These are phyloP conservation scores for Didymella pomorum DNA, from an alignment of 2,329 filamentous ascomycete species.

Conservation along the genomic window DNA sequence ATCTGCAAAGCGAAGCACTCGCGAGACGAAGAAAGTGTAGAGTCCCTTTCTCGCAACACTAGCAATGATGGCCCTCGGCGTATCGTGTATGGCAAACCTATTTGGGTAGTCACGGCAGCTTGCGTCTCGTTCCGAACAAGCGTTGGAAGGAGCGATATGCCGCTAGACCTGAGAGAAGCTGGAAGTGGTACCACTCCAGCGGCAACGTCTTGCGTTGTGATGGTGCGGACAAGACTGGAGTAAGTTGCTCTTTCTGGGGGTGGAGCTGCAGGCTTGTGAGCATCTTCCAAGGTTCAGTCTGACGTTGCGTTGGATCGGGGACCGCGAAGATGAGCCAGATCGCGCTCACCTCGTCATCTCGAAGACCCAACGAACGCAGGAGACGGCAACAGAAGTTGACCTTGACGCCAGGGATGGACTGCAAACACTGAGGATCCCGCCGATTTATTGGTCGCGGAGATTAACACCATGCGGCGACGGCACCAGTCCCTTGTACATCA, in stretches of 20 bases:
- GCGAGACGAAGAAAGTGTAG: conserved; percentile 1
- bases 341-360: conserved; percentile 4
- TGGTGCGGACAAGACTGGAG: background rate
- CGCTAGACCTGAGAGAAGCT: conserved; percentile 6
- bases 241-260: background rate
- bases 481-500: conserved; percentile 7
- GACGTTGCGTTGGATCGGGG: conserved; percentile 1
- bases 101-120: conserved; percentile 42
- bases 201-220: conserved; percentile 10
- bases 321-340: background rate
- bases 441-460: conserved; percentile 28
- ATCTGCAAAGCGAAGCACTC: conserved; percentile 4
- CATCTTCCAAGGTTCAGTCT: background rate
- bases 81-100: conserved; percentile 28
- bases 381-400: background rate
- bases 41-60: background rate
- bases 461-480: conserved; percentile 17
- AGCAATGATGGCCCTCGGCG: conserved; percentile 14
- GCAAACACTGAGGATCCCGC: conserved; percentile 23
- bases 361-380: background rate
- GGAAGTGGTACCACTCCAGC: conserved; percentile 13
- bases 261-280: background rate
- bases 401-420: conserved; percentile 17
- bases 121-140: conserved; percentile 26
- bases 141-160: conserved; percentile 8